phyloP scores from a whole-genome alignment of 2,329 filamentous ascomycete species.

The Colletotrichum sojae region DNA sequence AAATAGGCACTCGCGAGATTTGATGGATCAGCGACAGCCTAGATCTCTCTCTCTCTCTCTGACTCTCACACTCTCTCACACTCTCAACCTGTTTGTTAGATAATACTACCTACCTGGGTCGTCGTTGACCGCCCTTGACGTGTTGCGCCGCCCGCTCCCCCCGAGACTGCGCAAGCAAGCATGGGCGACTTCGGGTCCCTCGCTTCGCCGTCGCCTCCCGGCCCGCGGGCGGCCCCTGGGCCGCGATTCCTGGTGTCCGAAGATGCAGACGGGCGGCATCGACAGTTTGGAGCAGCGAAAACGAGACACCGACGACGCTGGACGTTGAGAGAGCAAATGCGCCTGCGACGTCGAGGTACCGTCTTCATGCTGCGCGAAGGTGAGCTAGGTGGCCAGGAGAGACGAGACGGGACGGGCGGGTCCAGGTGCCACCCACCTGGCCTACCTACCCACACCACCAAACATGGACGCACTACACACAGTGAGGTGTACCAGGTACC shows the following conservation, averaged over 20 bases:
- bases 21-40: constrained; percentile 30
- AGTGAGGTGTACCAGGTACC: background rate
- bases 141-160: background rate
- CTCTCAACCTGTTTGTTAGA: background rate
- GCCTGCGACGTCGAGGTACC: constrained; percentile 34
- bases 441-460: background rate
- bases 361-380: constrained; percentile 21
- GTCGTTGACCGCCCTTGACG: background rate
- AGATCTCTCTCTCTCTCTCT: constrained; percentile 7
- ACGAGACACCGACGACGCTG: background rate
- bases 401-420: constrained; percentile 36
- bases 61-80: no score
- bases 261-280: background rate
- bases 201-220: constrained; percentile 1
- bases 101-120: background rate
- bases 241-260: background rate
- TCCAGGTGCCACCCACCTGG: constrained; percentile 35
- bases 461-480: no score
- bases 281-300: background rate
- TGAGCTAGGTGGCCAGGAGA: constrained; percentile 12
- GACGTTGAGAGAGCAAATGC: constrained; percentile 30
- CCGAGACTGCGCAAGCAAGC: constrained; percentile 36
- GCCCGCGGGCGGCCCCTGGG: background rate
- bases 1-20: constrained; percentile 40
- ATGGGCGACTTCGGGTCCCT: constrained; percentile 24